Evolutionary conservation across 2,329 filamentous ascomycete genomes (phyloP).

Genomic region (Pestalotiopsis sp.): DNA sequence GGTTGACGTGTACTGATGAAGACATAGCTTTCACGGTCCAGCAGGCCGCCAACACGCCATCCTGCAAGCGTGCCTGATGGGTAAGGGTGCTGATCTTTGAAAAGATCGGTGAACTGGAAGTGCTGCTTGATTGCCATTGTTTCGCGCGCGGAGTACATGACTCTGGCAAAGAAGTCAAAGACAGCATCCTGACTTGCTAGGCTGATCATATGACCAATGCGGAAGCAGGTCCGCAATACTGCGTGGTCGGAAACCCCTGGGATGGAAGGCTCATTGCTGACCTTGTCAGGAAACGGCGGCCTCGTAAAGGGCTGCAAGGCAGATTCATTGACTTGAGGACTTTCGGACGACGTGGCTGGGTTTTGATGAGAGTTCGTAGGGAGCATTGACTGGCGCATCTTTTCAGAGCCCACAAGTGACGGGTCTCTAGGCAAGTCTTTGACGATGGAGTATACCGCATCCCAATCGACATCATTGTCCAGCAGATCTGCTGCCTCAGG

Average conservation of each 20-base stretch:
- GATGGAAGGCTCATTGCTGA: constrained; percentile 55
- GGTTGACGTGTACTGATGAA: constrained; percentile 24
- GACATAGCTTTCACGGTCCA: constrained; percentile 27
- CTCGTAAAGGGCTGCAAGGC: constrained; percentile 49
- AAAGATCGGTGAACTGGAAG: constrained; percentile 67
- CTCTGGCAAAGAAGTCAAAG: constrained; percentile 66
- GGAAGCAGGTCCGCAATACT: constrained; percentile 63
- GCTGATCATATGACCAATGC: constrained; percentile 61
- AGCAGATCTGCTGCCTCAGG: constrained; percentile 30
- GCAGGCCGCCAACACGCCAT: constrained; percentile 28
- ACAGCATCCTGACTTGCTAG: constrained; percentile 45
- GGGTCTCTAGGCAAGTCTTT: constrained; percentile 16
- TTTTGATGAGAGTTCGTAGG: too few species aligned
- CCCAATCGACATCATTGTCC: constrained; percentile 45
- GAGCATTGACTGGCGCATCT: not conserved
- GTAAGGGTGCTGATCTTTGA: constrained; percentile 59
- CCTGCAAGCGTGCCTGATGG: constrained; percentile 27
- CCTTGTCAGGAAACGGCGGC: constrained; percentile 49
- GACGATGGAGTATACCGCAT: constrained; percentile 27
- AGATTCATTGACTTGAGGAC: constrained; percentile 8
- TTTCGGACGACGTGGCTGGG: not conserved
- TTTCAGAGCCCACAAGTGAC: constrained; percentile 11
- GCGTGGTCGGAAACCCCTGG: constrained; percentile 50
- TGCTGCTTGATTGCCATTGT: constrained; percentile 52
- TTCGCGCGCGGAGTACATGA: constrained; percentile 60